phyloP scores from a whole-genome alignment of 495 filamentous ascomycete genomes.

The Neurospora sp. region DNA sequence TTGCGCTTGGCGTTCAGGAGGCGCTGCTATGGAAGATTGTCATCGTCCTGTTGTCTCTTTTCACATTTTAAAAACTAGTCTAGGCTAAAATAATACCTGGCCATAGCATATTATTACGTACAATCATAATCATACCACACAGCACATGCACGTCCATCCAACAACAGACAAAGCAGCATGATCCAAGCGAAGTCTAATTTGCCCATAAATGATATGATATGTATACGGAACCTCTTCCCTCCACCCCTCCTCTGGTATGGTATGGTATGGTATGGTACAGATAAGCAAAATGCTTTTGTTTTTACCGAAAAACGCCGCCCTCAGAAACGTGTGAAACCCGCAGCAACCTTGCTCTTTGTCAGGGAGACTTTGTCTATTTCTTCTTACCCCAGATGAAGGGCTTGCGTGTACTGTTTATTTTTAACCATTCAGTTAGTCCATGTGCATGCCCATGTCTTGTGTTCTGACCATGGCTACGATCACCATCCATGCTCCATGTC shows the following conservation, averaged over 20 bases:
- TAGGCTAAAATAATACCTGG: not conserved
- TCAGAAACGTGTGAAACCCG: not conserved
- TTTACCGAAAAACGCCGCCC: not conserved
- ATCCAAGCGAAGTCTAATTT: not conserved
- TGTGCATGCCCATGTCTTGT: not conserved
- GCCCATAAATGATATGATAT: not conserved
- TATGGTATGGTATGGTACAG: not conserved
- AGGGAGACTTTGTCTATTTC: constrained; percentile 8
- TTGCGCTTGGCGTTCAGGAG: not conserved
- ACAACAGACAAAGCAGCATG: not conserved
- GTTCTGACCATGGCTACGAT: not conserved
- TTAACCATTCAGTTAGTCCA: not conserved
- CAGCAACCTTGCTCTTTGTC: not conserved
- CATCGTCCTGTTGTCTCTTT: not conserved
- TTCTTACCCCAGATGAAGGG: constrained; percentile 50
- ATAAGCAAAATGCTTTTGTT: not conserved
- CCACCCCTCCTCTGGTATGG: not conserved
- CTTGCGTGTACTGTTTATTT: constrained; percentile 64
- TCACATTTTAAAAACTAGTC: not conserved
- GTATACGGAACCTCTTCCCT: not conserved
- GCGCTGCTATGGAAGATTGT: not conserved
- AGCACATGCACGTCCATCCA: not conserved
- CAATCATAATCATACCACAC: not conserved
- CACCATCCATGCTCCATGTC: not conserved
- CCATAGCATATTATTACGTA: not conserved